These are phyloP conservation scores for Pleodorina starrii DNA, from an alignment of 139 green algal genomes.

Conservation along the genomic window DNA sequence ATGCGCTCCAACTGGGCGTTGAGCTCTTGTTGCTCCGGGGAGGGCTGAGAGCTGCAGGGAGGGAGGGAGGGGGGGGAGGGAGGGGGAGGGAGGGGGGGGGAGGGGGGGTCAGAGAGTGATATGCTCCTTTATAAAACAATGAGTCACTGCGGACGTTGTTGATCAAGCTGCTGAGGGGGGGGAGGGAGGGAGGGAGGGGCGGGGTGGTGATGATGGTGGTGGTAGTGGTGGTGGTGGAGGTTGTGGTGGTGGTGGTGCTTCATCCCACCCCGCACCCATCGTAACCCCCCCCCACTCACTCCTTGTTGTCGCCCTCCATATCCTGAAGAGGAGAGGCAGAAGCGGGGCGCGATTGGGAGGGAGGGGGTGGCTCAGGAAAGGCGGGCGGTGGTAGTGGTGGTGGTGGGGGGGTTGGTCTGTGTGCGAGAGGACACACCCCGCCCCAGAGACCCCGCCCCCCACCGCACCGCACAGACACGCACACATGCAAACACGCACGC, in stretches of 20 bases:
- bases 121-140: too few species aligned
- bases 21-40: conserved; percentile 17
- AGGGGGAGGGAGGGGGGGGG: neutral
- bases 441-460: too few species aligned
- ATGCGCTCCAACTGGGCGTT: conserved; percentile 64
- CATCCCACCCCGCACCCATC: neutral
- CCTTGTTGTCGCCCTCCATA: conserved; percentile 16
- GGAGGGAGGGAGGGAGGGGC: neutral
- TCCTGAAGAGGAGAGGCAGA: neutral
- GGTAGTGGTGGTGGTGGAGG: neutral
- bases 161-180: neutral
- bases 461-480: too few species aligned
- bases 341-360: too few species aligned
- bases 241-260: too few species aligned
- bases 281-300: neutral
- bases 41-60: neutral
- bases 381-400: too few species aligned
- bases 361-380: too few species aligned
- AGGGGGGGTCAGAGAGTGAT: neutral
- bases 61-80: neutral
- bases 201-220: neutral
- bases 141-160: too few species aligned
- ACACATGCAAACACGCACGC: neutral
- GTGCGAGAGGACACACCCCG: too few species aligned
- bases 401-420: too few species aligned